Evolutionary conservation across 768 basidiomycete genomes (phyloP).

Genomic region (Podaxis sp.): DNA sequence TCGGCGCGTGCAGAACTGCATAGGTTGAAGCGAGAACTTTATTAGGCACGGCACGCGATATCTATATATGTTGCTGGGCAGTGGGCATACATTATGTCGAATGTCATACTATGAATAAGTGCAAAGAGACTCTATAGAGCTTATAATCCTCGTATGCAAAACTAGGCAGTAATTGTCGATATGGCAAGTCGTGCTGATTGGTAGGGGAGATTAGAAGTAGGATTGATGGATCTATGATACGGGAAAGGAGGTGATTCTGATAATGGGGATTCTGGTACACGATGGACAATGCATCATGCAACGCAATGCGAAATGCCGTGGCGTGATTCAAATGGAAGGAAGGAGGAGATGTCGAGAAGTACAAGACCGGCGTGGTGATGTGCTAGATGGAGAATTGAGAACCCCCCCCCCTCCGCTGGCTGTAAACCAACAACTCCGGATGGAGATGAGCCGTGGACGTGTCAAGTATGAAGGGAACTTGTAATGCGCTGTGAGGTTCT

Average conservation of each 20-base stretch:
- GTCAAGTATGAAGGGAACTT: not conserved
- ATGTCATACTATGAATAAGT: not conserved
- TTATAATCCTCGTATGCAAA: constrained; percentile 7
- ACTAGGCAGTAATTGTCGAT: not conserved
- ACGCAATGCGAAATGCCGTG: not conserved
- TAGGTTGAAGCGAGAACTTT: not conserved
- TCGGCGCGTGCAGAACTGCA: not conserved
- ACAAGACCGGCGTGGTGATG: not conserved
- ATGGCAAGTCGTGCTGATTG: not conserved
- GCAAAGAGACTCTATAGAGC: not conserved
- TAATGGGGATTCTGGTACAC: not conserved
- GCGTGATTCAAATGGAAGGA: not conserved
- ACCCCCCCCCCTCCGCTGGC: not conserved
- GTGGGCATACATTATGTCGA: not conserved
- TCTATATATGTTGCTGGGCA: not conserved
- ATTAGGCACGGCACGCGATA: not conserved
- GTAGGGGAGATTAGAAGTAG: not conserved
- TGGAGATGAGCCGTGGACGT: not conserved
- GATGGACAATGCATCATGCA: not conserved
- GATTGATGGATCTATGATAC: not conserved
- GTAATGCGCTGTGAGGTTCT: not conserved
- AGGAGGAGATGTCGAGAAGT: constrained; percentile 5
- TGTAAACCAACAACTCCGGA: not conserved
- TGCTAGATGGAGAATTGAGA: not conserved
- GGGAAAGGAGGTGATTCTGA: not conserved